These are phyloP conservation scores for Rhodotorula sp. DNA, from an alignment of 1,284 basidiomycete genomes.

Conservation along the genomic window DNA sequence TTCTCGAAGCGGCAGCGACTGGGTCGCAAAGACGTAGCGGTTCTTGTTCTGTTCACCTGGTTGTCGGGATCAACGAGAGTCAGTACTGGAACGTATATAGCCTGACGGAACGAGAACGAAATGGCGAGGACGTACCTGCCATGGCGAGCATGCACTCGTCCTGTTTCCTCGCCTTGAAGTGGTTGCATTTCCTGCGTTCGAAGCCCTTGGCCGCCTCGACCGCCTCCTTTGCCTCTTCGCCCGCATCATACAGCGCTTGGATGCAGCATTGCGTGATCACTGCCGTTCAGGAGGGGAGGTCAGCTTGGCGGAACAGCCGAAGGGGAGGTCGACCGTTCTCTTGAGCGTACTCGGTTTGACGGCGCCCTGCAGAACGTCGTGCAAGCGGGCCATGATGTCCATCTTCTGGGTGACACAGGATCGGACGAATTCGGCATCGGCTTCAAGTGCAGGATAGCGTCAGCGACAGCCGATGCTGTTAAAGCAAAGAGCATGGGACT, in stretches of 20 bases:
- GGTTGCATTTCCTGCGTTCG: constrained; percentile 92
- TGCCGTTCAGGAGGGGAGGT: constrained; percentile 47
- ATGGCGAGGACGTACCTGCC: constrained; percentile 60
- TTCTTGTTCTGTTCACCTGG: constrained; percentile 84
- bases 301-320: too few relatives aligned
- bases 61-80: neutral
- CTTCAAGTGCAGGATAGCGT: constrained; percentile 52
- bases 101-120: neutral
- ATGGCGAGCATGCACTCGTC: constrained; percentile 81
- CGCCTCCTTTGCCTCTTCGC: constrained; percentile 65
- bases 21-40: constrained; percentile 80
- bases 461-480: neutral
- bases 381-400: constrained; percentile 71
- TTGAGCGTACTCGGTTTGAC: constrained; percentile 77
- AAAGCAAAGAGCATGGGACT: neutral
- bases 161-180: constrained; percentile 65
- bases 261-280: constrained; percentile 98
- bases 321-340: too few relatives aligned
- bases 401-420: constrained; percentile 66
- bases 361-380: constrained; percentile 72
- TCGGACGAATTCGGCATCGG: constrained; percentile 81
- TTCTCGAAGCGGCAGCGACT: constrained; percentile 66
- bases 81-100: neutral
- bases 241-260: constrained; percentile 80
- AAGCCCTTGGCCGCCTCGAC: constrained; percentile 88